Evolutionary conservation across 805 yeast genomes (phyloP).

Genomic region (Yamadazyma tumulicola): DNA sequence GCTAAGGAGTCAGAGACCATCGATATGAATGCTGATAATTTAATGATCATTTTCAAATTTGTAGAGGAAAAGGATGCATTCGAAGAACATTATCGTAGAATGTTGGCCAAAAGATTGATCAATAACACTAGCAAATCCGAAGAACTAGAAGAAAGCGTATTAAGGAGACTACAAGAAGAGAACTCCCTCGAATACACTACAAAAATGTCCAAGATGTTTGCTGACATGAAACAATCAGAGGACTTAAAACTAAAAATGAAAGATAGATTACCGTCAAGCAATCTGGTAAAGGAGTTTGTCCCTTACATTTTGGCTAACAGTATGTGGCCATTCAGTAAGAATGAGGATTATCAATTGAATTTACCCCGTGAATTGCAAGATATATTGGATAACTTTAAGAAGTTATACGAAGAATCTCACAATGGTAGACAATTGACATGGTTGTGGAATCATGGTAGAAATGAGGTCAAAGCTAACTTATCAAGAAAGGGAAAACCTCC

Average conservation of each 20-base stretch:
- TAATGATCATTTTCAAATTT: slow-evolving; percentile 83
- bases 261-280: slow-evolving; percentile 32
- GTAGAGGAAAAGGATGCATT: slow-evolving; percentile 93
- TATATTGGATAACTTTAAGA: slow-evolving; percentile 64
- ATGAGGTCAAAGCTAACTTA: slow-evolving; percentile 84
- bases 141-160: slow-evolving; percentile 78
- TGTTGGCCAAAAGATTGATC: slow-evolving; percentile 84
- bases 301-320: slow-evolving; percentile 82
- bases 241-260: slow-evolving; percentile 63
- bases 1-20: slow-evolving; percentile 62
- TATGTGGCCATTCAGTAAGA: slow-evolving; percentile 75
- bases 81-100: slow-evolving; percentile 86
- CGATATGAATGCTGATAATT: slow-evolving; percentile 80
- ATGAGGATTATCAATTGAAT: slow-evolving; percentile 38
- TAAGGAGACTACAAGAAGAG: slow-evolving; percentile 81
- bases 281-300: slow-evolving; percentile 48
- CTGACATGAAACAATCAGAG: slow-evolving; percentile 82
- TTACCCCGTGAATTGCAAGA: slow-evolving; percentile 67
- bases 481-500: slow-evolving; percentile 80
- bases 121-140: slow-evolving; percentile 82
- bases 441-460: slow-evolving; percentile 94
- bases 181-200: slow-evolving; percentile 91
- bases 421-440: slow-evolving; percentile 87
- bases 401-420: slow-evolving; percentile 70
- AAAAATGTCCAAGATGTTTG: slow-evolving; percentile 93